phyloP scores from a whole-genome alignment of 2,329 filamentous ascomycete genomes.

The Arthrinium phaeospermum region DNA sequence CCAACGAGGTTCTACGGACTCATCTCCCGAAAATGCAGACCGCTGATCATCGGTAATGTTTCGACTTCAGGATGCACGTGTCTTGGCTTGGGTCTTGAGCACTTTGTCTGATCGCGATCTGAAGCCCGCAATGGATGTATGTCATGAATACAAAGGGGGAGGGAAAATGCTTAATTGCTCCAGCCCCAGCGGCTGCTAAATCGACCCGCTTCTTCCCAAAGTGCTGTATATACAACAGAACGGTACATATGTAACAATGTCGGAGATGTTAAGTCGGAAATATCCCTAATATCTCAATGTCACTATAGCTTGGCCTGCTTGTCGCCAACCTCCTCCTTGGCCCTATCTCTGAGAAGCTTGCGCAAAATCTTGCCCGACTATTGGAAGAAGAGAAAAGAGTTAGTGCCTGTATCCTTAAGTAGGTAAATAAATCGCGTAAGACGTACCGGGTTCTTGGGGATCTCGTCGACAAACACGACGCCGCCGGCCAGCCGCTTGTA shows the following conservation, averaged over 20 bases:
- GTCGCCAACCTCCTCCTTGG: slow-evolving; percentile 57
- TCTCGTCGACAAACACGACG: slow-evolving; percentile 68
- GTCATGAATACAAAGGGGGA: neutral
- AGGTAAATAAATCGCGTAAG: neutral
- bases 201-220: neutral
- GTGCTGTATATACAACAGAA: slow-evolving; percentile 2
- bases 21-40: neutral
- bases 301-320: slow-evolving; percentile 34
- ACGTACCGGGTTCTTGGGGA: slow-evolving; percentile 72
- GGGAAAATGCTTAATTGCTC: too few relatives aligned
- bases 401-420: neutral
- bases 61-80: neutral
- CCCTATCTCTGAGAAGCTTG: slow-evolving; percentile 63
- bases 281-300: neutral
- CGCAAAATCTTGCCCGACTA: slow-evolving; percentile 72
- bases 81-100: neutral
- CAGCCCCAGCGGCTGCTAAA: neutral
- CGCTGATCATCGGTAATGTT: neutral
- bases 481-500: slow-evolving; percentile 75
- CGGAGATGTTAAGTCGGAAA: neutral
- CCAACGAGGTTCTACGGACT: neutral
- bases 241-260: neutral
- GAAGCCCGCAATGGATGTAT: neutral
- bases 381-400: neutral
- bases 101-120: slow-evolving; percentile 8